Percentiles rank a stretch among this genome's conserved stretches.
Evolutionary conservation across 2,329 filamentous ascomycete genomes (phyloP).

Genomic region (Arthrobotrys sinensis): DNA sequence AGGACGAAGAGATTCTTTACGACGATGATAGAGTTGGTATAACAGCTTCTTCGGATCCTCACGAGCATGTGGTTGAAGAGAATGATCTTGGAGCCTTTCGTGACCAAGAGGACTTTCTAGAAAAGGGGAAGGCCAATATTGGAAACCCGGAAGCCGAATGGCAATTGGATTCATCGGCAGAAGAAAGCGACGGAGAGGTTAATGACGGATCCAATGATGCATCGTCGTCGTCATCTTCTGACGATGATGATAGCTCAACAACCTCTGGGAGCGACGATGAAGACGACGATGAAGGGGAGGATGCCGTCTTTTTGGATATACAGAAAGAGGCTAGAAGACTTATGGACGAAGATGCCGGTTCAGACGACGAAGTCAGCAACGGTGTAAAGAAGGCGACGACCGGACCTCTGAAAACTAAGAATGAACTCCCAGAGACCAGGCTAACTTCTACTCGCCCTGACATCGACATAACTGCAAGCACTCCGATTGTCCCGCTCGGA

Average conservation of each 20-base stretch:
- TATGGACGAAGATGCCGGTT: slow-evolving; percentile 85
- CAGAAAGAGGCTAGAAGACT: slow-evolving; percentile 85
- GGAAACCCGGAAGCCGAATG: slow-evolving; percentile 79
- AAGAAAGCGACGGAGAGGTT: slow-evolving; percentile 68
- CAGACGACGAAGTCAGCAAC: slow-evolving; percentile 79
- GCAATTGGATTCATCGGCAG: slow-evolving; percentile 84
- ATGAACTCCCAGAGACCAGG: slow-evolving; percentile 76
- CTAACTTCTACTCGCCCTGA: slow-evolving; percentile 72
- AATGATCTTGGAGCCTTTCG: slow-evolving; percentile 15
- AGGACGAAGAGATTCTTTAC: neutral
- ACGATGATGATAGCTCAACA: slow-evolving; percentile 64
- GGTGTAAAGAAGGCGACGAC: slow-evolving; percentile 69
- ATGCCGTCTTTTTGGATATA: slow-evolving; percentile 79
- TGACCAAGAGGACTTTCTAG: slow-evolving; percentile 61
- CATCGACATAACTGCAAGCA: slow-evolving; percentile 81
- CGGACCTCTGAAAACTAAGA: slow-evolving; percentile 80
- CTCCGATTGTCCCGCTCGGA: slow-evolving; percentile 83
- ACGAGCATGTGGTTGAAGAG: neutral
- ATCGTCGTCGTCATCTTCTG: slow-evolving; percentile 69
- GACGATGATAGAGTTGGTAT: neutral
- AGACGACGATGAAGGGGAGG: slow-evolving; percentile 72
- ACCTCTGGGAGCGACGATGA: slow-evolving; percentile 74
- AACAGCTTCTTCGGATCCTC: neutral
- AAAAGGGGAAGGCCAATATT: slow-evolving; percentile 65
- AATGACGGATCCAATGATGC: neutral